Conservation (phyloP, 768 basidiomycete species). For the Macrolepiota dolichaula region DNA sequence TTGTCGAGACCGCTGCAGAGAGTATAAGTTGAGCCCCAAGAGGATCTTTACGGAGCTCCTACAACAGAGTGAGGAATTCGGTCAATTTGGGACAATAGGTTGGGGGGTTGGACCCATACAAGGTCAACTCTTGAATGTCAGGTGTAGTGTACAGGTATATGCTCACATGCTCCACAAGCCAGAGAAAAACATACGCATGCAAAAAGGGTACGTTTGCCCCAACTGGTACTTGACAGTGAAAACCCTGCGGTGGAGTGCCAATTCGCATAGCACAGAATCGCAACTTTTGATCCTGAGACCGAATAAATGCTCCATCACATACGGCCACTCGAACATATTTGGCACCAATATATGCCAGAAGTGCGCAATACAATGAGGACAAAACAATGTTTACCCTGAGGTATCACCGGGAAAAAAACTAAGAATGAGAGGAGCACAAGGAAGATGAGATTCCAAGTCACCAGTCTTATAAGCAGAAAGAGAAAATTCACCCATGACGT, state of each 20-base stretch:
- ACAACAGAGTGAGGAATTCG: constrained; percentile 82
- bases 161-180: background rate
- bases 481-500: too few species aligned
- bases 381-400: constrained; percentile 3
- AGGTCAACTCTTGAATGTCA: constrained; percentile 30
- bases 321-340: background rate
- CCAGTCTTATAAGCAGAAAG: too few species aligned
- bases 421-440: too few species aligned
- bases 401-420: too few species aligned
- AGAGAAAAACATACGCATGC: constrained; percentile 47
- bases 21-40: constrained; percentile 57
- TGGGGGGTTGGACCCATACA: constrained; percentile 43
- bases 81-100: constrained; percentile 59
- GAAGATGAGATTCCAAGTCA: too few species aligned
- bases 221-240: constrained; percentile 51
- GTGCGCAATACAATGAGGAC: background rate
- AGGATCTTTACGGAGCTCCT: constrained; percentile 59
- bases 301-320: background rate
- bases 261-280: constrained; percentile 51
- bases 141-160: too few species aligned
- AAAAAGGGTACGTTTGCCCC: constrained; percentile 70
- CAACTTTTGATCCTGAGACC: constrained; percentile 4
- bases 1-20: constrained; percentile 38
- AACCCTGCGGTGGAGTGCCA: constrained; percentile 55
- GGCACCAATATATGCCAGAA: background rate